phyloP scores from a whole-genome alignment of 2,329 filamentous ascomycete genomes.

The Elsinoe australis region DNA sequence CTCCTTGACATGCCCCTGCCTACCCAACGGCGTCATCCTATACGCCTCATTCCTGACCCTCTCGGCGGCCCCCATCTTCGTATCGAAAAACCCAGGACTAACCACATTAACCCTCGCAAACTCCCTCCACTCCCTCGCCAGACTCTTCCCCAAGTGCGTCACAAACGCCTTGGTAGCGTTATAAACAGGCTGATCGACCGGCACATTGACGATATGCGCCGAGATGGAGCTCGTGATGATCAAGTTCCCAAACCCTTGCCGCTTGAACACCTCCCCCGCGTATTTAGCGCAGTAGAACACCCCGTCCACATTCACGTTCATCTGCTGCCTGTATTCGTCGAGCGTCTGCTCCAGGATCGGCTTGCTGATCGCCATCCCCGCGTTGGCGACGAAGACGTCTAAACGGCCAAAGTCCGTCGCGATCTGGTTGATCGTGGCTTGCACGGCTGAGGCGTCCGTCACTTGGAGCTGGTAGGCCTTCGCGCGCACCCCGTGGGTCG shows the following conservation, averaged over 20 bases:
- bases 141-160: constrained; percentile 48
- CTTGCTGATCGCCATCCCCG: constrained; percentile 47
- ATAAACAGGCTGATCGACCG: constrained; percentile 51
- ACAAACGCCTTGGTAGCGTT: constrained; percentile 51
- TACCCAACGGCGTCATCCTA: constrained; percentile 45
- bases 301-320: constrained; percentile 45
- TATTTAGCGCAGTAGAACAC: constrained; percentile 39
- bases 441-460: constrained; percentile 28
- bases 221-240: constrained; percentile 39
- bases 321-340: constrained; percentile 45
- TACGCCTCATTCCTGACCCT: constrained; percentile 41
- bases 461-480: constrained; percentile 23
- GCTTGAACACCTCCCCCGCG: constrained; percentile 36
- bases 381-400: constrained; percentile 42
- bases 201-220: constrained; percentile 32
- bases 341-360: constrained; percentile 48
- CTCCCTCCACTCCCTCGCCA: constrained; percentile 51
- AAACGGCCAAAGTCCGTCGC: constrained; percentile 37
- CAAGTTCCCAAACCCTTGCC: constrained; percentile 41
- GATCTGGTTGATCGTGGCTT: constrained; percentile 30
- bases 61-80: constrained; percentile 46
- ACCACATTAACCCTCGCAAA: constrained; percentile 53
- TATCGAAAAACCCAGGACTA: constrained; percentile 49
- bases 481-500: constrained; percentile 17
- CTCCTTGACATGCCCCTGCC: constrained; percentile 29